These are phyloP conservation scores for Boletus tomentosulus DNA, from an alignment of 768 basidiomycete species.

Conservation along the genomic window DNA sequence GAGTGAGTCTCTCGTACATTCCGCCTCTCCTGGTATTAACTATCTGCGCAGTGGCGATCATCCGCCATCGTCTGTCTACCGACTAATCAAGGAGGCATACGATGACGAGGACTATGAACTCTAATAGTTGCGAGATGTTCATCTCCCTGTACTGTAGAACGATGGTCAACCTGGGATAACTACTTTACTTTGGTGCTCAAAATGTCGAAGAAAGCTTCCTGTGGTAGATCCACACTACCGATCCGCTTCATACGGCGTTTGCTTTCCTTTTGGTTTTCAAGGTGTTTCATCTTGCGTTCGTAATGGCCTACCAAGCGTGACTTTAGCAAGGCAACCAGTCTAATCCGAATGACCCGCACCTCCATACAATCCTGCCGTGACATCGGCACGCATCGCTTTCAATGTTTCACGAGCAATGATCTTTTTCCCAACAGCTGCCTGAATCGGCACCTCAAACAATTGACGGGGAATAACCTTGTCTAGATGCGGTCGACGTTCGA, in stretches of 20 bases:
- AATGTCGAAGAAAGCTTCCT: conserved; percentile 94
- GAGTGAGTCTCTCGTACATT: conserved; percentile 59
- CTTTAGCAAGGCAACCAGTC: not conserved
- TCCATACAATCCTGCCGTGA: conserved; percentile 92
- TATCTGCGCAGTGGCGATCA: conserved; percentile 75
- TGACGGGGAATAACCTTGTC: conserved; percentile 92
- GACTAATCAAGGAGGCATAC: conserved; percentile 90
- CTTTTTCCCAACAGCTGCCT: conserved; percentile 84
- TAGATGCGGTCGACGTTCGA: conserved; percentile 23
- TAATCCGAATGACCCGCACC: conserved; percentile 38
- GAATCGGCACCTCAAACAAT: conserved; percentile 92
- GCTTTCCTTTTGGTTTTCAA: conserved; percentile 89
- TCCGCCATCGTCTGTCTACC: conserved; percentile 89
- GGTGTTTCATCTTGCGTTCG: conserved; percentile 87
- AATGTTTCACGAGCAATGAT: conserved; percentile 88
- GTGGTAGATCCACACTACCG: conserved; percentile 85
- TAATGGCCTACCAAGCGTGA: conserved; percentile 60
- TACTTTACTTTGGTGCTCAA: conserved; percentile 54
- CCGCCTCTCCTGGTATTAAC: conserved; percentile 5
- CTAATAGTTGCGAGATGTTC: conserved; percentile 6
- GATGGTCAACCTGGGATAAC: not conserved
- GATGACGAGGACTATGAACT: conserved; percentile 92
- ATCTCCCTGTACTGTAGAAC: not conserved
- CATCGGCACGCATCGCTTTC: conserved; percentile 83
- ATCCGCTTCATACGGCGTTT: conserved; percentile 87